phyloP scores from a whole-genome alignment of 495 filamentous ascomycete genomes.

The Hyaloscypha bicolor region DNA sequence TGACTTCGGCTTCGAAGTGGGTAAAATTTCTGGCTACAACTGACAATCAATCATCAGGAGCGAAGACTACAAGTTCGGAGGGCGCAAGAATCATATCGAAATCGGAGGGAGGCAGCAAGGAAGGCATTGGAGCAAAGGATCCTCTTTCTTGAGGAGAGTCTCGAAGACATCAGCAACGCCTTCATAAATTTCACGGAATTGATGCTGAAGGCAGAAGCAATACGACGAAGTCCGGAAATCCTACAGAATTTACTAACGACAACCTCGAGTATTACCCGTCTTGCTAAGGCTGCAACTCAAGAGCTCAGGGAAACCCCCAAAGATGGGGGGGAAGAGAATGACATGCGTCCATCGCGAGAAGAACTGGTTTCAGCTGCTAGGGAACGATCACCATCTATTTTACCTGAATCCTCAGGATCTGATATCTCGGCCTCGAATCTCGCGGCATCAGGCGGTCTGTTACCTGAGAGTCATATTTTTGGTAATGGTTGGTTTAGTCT shows the following conservation, averaged over 20 bases:
- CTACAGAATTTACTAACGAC: background rate
- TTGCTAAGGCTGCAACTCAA: background rate
- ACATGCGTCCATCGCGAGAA: background rate
- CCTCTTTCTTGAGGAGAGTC: background rate
- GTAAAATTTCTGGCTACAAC: too few species aligned
- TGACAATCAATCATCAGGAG: background rate
- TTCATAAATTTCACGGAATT: background rate
- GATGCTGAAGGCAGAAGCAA: background rate
- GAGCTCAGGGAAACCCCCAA: background rate
- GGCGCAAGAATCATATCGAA: background rate
- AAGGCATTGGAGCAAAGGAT: background rate
- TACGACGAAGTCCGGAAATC: background rate
- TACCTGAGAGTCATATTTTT: background rate
- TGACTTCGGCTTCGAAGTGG: too few species aligned
- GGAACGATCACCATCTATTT: background rate
- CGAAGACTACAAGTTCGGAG: constrained; percentile 2
- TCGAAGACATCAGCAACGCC: background rate
- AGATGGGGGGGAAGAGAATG: background rate
- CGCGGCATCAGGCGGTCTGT: background rate
- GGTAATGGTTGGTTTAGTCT: background rate
- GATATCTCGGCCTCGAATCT: background rate
- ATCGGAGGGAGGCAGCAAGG: background rate
- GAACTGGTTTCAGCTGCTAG: background rate
- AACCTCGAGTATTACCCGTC: background rate
- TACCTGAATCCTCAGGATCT: background rate